Percentiles rank a stretch among this genome's conserved stretches.
Evolutionary conservation across 2,329 filamentous ascomycete species (phyloP).

Genomic region (Ascochyta clinopodiicola): DNA sequence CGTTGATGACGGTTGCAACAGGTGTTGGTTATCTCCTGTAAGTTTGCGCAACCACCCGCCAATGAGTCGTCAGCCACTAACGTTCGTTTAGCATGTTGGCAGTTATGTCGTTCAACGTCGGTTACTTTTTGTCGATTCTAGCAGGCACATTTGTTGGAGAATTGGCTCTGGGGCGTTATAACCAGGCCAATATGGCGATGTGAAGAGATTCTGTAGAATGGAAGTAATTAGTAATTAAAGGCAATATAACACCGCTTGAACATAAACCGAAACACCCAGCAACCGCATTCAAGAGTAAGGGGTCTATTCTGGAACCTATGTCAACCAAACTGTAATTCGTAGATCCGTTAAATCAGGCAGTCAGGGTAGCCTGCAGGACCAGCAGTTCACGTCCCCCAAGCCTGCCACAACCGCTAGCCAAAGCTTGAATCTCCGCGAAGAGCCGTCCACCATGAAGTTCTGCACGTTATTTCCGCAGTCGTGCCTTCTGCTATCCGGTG

Average conservation of each 20-base stretch:
- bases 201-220: conserved; percentile 11
- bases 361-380: background rate
- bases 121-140: conserved; percentile 83
- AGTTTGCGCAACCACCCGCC: conserved; percentile 50
- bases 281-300: background rate
- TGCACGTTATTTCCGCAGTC: conserved; percentile 2
- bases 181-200: conserved; percentile 41
- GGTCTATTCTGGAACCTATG: conserved; percentile 1
- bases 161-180: conserved; percentile 76
- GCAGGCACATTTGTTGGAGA: conserved; percentile 85
- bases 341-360: background rate
- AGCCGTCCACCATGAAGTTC: background rate
- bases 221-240: background rate
- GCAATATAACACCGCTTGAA: background rate
- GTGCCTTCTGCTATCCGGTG: conserved; percentile 6
- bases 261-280: background rate
- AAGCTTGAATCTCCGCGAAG: conserved; percentile 25
- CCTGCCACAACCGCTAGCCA: conserved; percentile 28
- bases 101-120: conserved; percentile 88
- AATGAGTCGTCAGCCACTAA: conserved; percentile 23
- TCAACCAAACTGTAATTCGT: background rate
- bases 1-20: conserved; percentile 73
- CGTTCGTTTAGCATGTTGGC: conserved; percentile 75
- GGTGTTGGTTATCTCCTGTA: conserved; percentile 86
- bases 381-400: background rate